These are phyloP conservation scores for Limtongia smithiae DNA, from an alignment of 805 yeast genomes.

Conservation along the genomic window DNA sequence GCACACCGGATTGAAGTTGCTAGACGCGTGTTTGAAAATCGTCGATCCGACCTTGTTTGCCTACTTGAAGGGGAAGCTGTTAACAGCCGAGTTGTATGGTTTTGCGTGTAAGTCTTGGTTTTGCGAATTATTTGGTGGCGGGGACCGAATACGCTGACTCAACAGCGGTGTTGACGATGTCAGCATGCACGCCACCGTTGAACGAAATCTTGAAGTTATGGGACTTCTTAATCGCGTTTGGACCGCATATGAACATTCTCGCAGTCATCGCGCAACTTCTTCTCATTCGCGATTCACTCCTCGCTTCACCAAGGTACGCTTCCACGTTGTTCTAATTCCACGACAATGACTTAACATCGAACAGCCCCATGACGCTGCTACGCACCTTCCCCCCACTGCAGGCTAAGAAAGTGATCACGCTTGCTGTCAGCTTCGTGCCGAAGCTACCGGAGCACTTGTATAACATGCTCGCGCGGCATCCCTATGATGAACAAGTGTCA, in stretches of 20 bases:
- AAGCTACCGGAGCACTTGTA: conserved; percentile 66
- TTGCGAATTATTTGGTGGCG: too few species aligned
- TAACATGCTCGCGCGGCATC: conserved; percentile 59
- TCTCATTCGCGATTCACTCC: conserved; percentile 59
- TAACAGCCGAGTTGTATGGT: conserved; percentile 83
- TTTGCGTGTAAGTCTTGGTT: conserved; percentile 42
- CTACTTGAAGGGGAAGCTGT: conserved; percentile 56
- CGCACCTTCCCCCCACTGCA: conserved; percentile 69
- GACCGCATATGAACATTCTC: conserved; percentile 80
- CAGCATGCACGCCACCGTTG: conserved; percentile 86
- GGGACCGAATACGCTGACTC: background rate
- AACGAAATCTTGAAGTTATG: conserved; percentile 70
- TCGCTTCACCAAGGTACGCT: conserved; percentile 45
- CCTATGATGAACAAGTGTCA: conserved; percentile 47
- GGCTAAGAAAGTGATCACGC: conserved; percentile 69
- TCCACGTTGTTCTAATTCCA: background rate
- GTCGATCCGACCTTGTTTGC: conserved; percentile 70
- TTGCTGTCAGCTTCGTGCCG: conserved; percentile 76
- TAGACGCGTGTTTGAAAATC: conserved; percentile 67
- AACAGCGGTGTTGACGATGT: conserved; percentile 66
- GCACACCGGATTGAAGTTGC: conserved; percentile 64
- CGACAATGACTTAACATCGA: background rate
- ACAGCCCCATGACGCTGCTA: conserved; percentile 65
- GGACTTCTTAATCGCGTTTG: conserved; percentile 91
- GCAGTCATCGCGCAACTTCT: conserved; percentile 81